Conservation (phyloP, 2,329 filamentous ascomycete species). For the Neocatenulostroma microsporum region DNA sequence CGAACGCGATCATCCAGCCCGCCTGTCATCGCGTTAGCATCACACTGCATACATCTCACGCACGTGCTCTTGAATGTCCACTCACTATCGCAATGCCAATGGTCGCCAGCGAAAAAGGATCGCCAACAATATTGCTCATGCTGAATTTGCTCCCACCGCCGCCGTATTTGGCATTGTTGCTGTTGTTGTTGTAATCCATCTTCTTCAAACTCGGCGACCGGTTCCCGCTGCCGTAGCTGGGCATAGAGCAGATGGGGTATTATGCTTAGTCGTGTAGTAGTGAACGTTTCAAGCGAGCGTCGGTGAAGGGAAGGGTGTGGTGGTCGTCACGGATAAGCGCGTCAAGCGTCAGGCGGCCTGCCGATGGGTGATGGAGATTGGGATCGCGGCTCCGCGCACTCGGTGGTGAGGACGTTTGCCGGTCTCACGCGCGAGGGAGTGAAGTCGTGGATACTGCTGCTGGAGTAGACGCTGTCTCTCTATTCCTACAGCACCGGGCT, state of each 20-base stretch:
- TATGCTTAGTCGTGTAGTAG: no score
- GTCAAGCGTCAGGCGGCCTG: slow-evolving; percentile 4
- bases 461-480: no score
- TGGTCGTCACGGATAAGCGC: slow-evolving; percentile 1
- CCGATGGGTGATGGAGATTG: no score
- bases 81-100: slow-evolving; percentile 84
- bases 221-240: slow-evolving; percentile 20
- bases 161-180: slow-evolving; percentile 11
- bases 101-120: slow-evolving; percentile 92
- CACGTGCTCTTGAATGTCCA: no score
- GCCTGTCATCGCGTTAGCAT: no score
- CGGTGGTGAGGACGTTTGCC: no score
- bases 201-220: slow-evolving; percentile 22
- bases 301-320: slow-evolving; percentile 6
- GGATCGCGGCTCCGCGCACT: no score
- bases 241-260: slow-evolving; percentile 21
- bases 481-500: no score
- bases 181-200: slow-evolving; percentile 21
- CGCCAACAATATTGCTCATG: slow-evolving; percentile 84
- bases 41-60: no score
- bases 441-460: no score
- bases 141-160: slow-evolving; percentile 51
- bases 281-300: slow-evolving; percentile 19
- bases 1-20: slow-evolving; percentile 89
- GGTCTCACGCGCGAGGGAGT: no score